Conservation (phyloP, 2,329 filamentous ascomycete genomes). For the Penicillium sp. region DNA sequence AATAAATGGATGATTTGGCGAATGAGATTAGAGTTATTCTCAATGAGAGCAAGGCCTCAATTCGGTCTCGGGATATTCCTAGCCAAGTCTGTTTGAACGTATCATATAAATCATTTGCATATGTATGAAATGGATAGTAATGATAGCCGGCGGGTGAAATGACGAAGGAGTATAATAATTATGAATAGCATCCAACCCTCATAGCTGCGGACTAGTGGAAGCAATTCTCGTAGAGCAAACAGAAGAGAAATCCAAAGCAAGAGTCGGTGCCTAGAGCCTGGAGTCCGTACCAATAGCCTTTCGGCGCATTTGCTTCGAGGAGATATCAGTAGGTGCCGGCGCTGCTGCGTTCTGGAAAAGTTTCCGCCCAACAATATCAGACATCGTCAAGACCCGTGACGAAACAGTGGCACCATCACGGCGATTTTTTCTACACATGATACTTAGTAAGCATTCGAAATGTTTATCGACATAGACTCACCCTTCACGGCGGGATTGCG, state of each 20-base stretch:
- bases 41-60: too few species aligned
- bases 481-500: conserved; percentile 78
- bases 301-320: conserved; percentile 37
- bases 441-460: neutral
- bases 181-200: neutral
- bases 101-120: neutral
- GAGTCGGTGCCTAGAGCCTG: conserved; percentile 24
- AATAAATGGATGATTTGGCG: neutral
- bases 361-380: conserved; percentile 68
- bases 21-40: neutral
- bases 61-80: neutral
- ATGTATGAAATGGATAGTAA: neutral
- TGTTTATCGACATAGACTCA: conserved; percentile 23
- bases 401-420: conserved; percentile 90
- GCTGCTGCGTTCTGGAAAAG: conserved; percentile 56
- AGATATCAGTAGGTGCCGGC: conserved; percentile 29
- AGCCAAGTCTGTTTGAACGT: neutral
- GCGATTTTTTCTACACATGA: conserved; percentile 67
- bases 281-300: conserved; percentile 37
- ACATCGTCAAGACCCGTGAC: conserved; percentile 73
- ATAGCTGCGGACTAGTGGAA: neutral
- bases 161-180: conserved; percentile 6
- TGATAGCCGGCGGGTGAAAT: neutral
- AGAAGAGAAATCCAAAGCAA: neutral
- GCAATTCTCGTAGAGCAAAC: neutral